A percentile compares a stretch with the other conserved stretches of the same genome.
Conservation (phyloP, 768 basidiomycete genomes). For the Suillus spraguei region DNA sequence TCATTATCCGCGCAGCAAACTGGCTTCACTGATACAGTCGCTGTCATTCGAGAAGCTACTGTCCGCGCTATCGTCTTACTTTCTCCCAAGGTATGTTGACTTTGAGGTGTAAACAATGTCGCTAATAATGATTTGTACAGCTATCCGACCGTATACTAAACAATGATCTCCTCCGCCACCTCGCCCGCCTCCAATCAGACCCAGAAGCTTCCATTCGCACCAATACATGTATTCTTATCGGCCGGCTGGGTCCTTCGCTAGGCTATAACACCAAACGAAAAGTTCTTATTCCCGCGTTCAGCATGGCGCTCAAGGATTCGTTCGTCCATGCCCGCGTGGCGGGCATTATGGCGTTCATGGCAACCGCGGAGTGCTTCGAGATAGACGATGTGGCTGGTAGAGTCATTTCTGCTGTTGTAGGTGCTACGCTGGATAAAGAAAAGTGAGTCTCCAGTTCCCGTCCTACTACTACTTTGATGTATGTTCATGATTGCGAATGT, state of each 20-base stretch:
- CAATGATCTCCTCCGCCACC: slow-evolving; percentile 90
- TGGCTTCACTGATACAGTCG: slow-evolving; percentile 93
- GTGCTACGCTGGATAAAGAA: slow-evolving; percentile 85
- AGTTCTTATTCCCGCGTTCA: slow-evolving; percentile 95
- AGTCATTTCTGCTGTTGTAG: slow-evolving; percentile 85
- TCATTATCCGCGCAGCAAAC: slow-evolving; percentile 64
- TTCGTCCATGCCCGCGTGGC: slow-evolving; percentile 95
- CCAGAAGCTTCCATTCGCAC: slow-evolving; percentile 94
- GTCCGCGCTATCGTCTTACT: slow-evolving; percentile 84
- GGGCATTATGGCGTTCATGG: slow-evolving; percentile 94
- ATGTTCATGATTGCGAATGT: slow-evolving; percentile 1
- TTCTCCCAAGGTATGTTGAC: slow-evolving; percentile 71
- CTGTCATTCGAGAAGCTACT: slow-evolving; percentile 93
- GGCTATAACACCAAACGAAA: slow-evolving; percentile 91
- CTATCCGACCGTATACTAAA: slow-evolving; percentile 91
- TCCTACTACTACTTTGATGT: background rate
- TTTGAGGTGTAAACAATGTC: background rate
- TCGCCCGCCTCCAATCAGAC: slow-evolving; percentile 93
- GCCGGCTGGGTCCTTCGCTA: slow-evolving; percentile 82
- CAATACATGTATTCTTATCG: slow-evolving; percentile 95
- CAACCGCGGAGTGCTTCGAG: slow-evolving; percentile 88
- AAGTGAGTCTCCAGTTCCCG: slow-evolving; percentile 56
- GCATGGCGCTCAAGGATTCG: slow-evolving; percentile 83
- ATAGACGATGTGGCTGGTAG: slow-evolving; percentile 85
- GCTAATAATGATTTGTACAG: slow-evolving; percentile 40